These are phyloP conservation scores for Withania somnifera DNA, from an alignment of 305 asterid species.

Conservation along the genomic window DNA sequence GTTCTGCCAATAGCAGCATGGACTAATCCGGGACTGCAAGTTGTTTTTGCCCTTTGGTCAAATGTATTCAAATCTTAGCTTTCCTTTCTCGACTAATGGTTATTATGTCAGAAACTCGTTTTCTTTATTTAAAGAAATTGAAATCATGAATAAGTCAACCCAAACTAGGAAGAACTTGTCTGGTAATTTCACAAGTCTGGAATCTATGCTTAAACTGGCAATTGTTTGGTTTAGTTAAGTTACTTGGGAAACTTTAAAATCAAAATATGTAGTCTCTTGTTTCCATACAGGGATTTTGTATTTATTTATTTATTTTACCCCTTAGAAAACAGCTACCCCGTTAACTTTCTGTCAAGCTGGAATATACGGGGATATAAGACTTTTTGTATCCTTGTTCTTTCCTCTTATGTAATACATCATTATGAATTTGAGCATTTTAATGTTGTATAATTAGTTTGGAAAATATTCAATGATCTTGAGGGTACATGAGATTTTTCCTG, in stretches of 20 bases:
- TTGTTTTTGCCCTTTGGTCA: background rate
- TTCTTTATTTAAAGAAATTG: background rate
- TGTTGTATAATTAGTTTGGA: background rate
- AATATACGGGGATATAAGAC: background rate
- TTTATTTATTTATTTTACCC: background rate
- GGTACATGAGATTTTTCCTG: background rate
- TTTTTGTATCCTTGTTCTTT: background rate
- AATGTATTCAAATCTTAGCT: background rate
- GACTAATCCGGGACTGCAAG: slow-evolving; percentile 44
- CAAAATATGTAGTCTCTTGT: background rate
- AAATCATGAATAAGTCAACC: background rate
- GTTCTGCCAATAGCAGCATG: slow-evolving; percentile 18
- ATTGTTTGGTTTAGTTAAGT: background rate
- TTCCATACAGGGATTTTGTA: background rate
- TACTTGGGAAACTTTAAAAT: background rate
- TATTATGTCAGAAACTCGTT: no score
- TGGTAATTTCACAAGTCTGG: background rate
- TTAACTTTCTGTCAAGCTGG: background rate
- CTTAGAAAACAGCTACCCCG: background rate
- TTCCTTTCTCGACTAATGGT: background rate
- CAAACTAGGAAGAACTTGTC: background rate
- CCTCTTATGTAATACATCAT: background rate
- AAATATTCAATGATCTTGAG: background rate
- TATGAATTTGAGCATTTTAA: background rate
- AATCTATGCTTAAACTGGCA: no score